These are phyloP conservation scores for Trametes versicolor DNA, from an alignment of 1,284 basidiomycete genomes.

Conservation along the genomic window DNA sequence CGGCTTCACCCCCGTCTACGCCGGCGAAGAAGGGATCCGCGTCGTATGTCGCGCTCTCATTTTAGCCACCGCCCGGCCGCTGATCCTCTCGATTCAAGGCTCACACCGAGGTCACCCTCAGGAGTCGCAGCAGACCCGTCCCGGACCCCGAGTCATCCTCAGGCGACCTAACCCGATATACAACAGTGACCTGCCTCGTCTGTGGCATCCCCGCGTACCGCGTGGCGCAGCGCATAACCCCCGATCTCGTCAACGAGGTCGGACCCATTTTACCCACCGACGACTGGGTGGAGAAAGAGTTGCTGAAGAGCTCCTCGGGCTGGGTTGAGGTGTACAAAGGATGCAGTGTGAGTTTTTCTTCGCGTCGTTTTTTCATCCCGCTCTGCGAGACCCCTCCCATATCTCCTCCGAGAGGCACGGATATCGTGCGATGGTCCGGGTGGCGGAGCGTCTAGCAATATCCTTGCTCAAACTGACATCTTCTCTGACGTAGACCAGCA, in stretches of 20 bases:
- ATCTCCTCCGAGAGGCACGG: neutral
- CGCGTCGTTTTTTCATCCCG: neutral
- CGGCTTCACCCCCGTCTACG: slow-evolving; percentile 65
- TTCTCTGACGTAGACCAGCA: slow-evolving; percentile 53
- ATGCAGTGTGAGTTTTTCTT: slow-evolving; percentile 67
- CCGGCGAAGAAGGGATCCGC: slow-evolving; percentile 71
- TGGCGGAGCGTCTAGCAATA: slow-evolving; percentile 16
- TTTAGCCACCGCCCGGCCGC: slow-evolving; percentile 21
- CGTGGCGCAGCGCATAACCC: slow-evolving; percentile 66
- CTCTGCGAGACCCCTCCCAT: neutral
- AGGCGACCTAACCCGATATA: slow-evolving; percentile 63
- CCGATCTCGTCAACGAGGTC: slow-evolving; percentile 69
- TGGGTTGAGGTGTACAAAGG: slow-evolving; percentile 77
- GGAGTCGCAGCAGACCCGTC: slow-evolving; percentile 62
- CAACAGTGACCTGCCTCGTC: slow-evolving; percentile 72
- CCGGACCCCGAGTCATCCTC: slow-evolving; percentile 51
- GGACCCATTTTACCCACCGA: slow-evolving; percentile 74
- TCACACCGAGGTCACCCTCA: slow-evolving; percentile 76
- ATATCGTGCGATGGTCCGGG: slow-evolving; percentile 26
- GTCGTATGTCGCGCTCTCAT: slow-evolving; percentile 58
- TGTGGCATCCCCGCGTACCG: slow-evolving; percentile 77
- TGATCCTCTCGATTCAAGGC: slow-evolving; percentile 50
- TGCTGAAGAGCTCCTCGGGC: slow-evolving; percentile 71
- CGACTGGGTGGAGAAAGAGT: slow-evolving; percentile 79
- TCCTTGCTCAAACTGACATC: slow-evolving; percentile 26